These are phyloP conservation scores for Penicillium crustosum DNA, from an alignment of 2,329 filamentous ascomycete species.

Conservation along the genomic window DNA sequence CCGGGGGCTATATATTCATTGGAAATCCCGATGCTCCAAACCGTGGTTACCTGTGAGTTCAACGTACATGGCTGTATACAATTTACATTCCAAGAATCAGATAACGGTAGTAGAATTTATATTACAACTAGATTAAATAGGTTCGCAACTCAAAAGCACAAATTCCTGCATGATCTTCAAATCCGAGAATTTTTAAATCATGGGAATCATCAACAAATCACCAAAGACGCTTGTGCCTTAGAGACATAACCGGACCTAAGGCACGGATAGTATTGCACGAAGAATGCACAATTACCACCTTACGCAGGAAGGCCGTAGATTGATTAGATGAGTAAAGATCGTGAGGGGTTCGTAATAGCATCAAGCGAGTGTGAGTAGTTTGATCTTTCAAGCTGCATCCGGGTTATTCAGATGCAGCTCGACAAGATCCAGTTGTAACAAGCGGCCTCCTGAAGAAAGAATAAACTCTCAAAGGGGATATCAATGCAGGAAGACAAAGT, in stretches of 20 bases:
- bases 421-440: neutral
- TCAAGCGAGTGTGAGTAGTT: slow-evolving; percentile 19
- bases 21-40: neutral
- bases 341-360: slow-evolving; percentile 24
- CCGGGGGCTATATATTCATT: neutral
- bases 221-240: neutral
- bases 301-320: neutral
- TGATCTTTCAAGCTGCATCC: neutral
- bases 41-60: neutral
- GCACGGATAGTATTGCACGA: neutral
- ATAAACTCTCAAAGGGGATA: slow-evolving; percentile 12
- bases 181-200: slow-evolving; percentile 8
- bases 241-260: neutral
- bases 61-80: neutral
- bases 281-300: neutral
- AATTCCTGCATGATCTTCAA: neutral
- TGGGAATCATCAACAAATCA: slow-evolving; percentile 17
- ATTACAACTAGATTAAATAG: slow-evolving; percentile 25
- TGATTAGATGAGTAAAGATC: slow-evolving; percentile 20
- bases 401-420: neutral
- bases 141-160: neutral
- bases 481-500: slow-evolving; percentile 13
- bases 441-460: slow-evolving; percentile 9
- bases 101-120: slow-evolving; percentile 17
- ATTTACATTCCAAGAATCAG: neutral